Evolutionary conservation across 2,329 filamentous ascomycete genomes (phyloP).

Genomic region (Fusarium concolor): DNA sequence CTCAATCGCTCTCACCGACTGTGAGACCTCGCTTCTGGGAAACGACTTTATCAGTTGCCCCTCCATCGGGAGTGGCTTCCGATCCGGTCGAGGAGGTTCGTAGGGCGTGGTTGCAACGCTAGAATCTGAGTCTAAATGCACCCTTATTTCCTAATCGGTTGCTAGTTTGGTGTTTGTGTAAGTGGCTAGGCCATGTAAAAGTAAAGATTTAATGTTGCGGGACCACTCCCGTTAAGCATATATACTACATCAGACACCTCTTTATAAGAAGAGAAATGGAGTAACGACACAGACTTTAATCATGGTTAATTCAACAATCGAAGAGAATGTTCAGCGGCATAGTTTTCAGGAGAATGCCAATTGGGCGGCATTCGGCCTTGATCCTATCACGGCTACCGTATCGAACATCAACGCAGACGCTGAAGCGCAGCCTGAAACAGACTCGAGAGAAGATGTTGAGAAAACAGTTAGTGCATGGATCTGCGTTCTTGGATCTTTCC

Average conservation of each 20-base stretch:
- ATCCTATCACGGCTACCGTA: conserved; percentile 30
- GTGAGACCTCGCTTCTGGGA: neutral
- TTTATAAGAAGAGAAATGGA: neutral
- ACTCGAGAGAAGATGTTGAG: conserved; percentile 31
- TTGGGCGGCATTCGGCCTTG: conserved; percentile 32
- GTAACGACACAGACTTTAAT: neutral
- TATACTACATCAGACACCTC: neutral
- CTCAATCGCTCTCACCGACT: neutral
- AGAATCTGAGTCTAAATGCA: conserved; percentile 24
- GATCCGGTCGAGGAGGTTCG: conserved; percentile 24
- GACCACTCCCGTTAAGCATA: conserved; percentile 23
- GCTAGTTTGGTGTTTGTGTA: neutral
- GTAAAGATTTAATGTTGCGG: conserved; percentile 8
- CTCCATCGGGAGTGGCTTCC: conserved; percentile 24
- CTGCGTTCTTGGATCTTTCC: conserved; percentile 42
- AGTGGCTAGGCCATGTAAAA: neutral
- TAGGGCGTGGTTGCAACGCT: conserved; percentile 23
- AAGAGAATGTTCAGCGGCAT: neutral
- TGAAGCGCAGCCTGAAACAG: conserved; percentile 24
- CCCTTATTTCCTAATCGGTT: conserved; percentile 4
- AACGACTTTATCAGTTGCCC: neutral
- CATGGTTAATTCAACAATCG: conserved; percentile 4
- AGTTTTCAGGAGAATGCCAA: conserved; percentile 12
- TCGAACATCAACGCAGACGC: conserved; percentile 31
- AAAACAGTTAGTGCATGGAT: conserved; percentile 38